Conservation (phyloP, 1,284 basidiomycete genomes). For the Malassezia brasiliensis region DNA sequence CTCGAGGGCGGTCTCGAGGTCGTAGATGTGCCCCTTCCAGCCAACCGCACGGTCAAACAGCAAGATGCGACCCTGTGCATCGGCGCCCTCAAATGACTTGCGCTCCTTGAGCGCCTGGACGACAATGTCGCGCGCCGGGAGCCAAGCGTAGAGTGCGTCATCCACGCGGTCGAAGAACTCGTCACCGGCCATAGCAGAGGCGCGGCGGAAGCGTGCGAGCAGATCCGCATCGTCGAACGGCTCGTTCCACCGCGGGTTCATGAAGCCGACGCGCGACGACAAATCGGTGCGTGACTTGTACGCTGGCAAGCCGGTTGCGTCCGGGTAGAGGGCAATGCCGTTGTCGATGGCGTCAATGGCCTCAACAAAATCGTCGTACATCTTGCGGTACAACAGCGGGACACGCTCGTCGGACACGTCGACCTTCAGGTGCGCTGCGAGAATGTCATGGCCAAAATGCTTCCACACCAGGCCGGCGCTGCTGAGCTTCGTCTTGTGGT, state of each 20-base stretch:
- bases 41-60: constrained; percentile 70
- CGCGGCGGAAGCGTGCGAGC: constrained; percentile 58
- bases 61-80: constrained; percentile 64
- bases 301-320: constrained; percentile 23
- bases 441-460: constrained; percentile 84
- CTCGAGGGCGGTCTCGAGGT: constrained; percentile 57
- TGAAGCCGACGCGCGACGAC: constrained; percentile 34
- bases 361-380: constrained; percentile 87
- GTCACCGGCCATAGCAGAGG: constrained; percentile 70
- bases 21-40: constrained; percentile 93
- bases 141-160: constrained; percentile 79
- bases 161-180: constrained; percentile 75
- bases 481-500: constrained; percentile 70
- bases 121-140: constrained; percentile 80
- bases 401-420: constrained; percentile 57
- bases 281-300: constrained; percentile 44
- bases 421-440: constrained; percentile 59
- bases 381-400: constrained; percentile 69
- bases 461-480: constrained; percentile 72
- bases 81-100: constrained; percentile 54
- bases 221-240: constrained; percentile 24
- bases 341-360: constrained; percentile 84
- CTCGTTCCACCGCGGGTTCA: constrained; percentile 47
- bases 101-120: constrained; percentile 58
- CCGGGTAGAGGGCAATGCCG: constrained; percentile 39